Evolutionary conservation across 257 asterid genomes (phyloP).

Genomic region (Catharanthus roseus): DNA sequence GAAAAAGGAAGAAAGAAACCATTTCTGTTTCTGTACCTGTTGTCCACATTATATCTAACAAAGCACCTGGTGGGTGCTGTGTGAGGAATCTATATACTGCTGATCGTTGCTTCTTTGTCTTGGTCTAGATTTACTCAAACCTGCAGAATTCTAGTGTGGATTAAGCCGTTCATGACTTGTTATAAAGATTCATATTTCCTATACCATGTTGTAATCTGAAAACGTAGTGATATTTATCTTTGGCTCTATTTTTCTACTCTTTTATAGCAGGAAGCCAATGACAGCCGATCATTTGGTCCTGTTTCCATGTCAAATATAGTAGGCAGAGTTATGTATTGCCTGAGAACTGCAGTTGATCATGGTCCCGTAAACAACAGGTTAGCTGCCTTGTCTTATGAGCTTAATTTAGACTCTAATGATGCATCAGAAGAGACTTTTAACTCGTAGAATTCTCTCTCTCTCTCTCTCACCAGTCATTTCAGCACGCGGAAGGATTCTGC

Average conservation of each 20-base stretch:
- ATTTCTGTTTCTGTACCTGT: neutral
- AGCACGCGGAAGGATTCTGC: constrained; percentile 52
- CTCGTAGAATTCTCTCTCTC: constrained; percentile 8
- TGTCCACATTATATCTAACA: neutral
- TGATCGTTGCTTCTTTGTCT: neutral
- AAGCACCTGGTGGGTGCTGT: neutral
- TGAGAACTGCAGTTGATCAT: constrained; percentile 71
- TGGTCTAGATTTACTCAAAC: neutral
- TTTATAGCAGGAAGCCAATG: constrained; percentile 64
- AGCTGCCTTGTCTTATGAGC: constrained; percentile 3
- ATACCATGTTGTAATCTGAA: neutral
- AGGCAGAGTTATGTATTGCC: constrained; percentile 76
- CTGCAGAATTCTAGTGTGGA: neutral
- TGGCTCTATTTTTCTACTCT: constrained; percentile 9
- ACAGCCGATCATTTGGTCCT: constrained; percentile 89
- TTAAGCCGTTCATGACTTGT: too few species aligned
- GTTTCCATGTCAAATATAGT: constrained; percentile 55
- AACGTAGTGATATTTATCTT: neutral
- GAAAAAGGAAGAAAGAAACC: neutral
- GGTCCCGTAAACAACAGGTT: constrained; percentile 81
- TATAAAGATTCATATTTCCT: neutral
- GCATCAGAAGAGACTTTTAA: neutral
- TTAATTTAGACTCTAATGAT: neutral
- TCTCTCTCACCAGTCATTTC: constrained; percentile 35
- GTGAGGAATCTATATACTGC: too few species aligned